Evolutionary conservation across 768 basidiomycete species (phyloP).

Genomic region (Dictyophora rubrovolvata): DNA sequence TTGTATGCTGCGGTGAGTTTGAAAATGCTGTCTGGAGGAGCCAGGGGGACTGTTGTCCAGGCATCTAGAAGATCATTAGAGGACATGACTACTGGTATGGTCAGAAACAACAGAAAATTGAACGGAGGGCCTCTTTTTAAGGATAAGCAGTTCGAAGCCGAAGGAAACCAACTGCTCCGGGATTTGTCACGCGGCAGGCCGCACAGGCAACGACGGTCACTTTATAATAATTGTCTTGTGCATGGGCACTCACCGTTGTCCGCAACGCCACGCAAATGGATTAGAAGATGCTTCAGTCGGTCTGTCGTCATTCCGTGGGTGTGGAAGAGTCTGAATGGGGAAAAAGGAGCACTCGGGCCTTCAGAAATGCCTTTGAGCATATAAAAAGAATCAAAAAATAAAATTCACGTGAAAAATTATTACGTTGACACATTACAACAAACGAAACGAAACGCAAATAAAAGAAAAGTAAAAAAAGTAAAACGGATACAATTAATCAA

Average conservation of each 20-base stretch:
- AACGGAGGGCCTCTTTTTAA: neutral
- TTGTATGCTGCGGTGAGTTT: constrained; percentile 87
- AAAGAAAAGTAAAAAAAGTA: neutral
- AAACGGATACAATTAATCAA: constrained; percentile 1
- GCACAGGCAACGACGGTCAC: neutral
- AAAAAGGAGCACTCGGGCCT: neutral
- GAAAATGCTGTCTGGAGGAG: constrained; percentile 88
- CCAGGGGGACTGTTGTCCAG: constrained; percentile 70
- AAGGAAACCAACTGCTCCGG: no score
- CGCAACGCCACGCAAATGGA: neutral
- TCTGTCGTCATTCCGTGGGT: neutral
- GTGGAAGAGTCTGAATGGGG: neutral
- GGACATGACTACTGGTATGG: neutral
- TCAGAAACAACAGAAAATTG: neutral
- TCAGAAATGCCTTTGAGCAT: neutral
- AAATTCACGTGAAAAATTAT: constrained; percentile 4
- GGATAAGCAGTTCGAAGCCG: no score
- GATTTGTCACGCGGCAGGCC: neutral
- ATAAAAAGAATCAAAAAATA: neutral
- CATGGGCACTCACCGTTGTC: neutral
- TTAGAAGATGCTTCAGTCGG: neutral
- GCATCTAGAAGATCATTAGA: constrained; percentile 35
- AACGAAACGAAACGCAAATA: neutral
- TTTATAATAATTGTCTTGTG: neutral
- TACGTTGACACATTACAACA: neutral